phyloP scores from a whole-genome alignment of 306 rosid genomes.

The Biancaea sappan region DNA sequence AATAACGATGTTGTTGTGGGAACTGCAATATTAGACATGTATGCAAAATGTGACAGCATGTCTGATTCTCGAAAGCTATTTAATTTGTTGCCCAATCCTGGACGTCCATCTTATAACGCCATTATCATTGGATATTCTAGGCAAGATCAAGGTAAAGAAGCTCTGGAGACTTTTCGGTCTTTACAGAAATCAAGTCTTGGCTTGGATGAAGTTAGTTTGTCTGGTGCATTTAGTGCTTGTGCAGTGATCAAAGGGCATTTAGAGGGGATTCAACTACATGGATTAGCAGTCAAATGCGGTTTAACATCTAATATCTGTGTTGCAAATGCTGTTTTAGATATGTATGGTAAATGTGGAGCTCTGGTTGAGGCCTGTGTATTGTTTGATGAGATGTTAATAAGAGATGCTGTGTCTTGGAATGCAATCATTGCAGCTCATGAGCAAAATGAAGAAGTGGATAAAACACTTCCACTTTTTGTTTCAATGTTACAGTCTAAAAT shows the following conservation, averaged over 20 bases:
- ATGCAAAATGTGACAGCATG: slow-evolving; percentile 71
- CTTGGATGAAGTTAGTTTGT: slow-evolving; percentile 69
- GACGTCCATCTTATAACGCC: slow-evolving; percentile 77
- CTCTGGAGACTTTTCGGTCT: slow-evolving; percentile 56
- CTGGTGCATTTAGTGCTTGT: slow-evolving; percentile 75
- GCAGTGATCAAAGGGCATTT: slow-evolving; percentile 54
- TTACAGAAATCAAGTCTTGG: slow-evolving; percentile 55
- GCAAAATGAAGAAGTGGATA: slow-evolving; percentile 61
- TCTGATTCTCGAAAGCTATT: slow-evolving; percentile 68
- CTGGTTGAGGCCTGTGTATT: slow-evolving; percentile 58
- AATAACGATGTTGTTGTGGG: slow-evolving; percentile 71
- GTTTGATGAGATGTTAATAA: slow-evolving; percentile 70
- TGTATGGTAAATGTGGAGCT: slow-evolving; percentile 83
- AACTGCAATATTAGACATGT: slow-evolving; percentile 90
- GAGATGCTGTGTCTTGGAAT: slow-evolving; percentile 93
- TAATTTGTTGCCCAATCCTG: slow-evolving; percentile 51
- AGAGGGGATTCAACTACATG: slow-evolving; percentile 77
- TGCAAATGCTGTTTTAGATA: slow-evolving; percentile 78
- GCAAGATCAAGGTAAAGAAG: slow-evolving; percentile 58
- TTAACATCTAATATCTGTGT: slow-evolving; percentile 67
- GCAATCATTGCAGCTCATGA: slow-evolving; percentile 79
- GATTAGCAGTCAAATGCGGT: slow-evolving; percentile 60
- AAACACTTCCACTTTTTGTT: slow-evolving; percentile 63
- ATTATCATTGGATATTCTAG: slow-evolving; percentile 70
- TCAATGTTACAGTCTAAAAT: slow-evolving; percentile 67